Evolutionary conservation across 306 rosid genomes (phyloP).

Genomic region (Cucurbita ficifolia): DNA sequence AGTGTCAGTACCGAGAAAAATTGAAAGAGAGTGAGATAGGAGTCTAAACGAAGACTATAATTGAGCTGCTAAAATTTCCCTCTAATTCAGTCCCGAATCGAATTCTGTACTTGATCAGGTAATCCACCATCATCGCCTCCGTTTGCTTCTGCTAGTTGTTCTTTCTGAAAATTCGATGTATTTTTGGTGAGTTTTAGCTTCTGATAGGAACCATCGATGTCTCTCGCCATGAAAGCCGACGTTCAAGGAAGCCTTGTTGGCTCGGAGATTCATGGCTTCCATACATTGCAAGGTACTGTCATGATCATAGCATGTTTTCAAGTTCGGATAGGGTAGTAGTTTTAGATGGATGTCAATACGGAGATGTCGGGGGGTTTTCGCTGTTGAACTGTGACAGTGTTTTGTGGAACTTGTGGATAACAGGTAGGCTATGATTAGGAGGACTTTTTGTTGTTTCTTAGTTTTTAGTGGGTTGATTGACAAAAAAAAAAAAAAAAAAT

Average conservation of each 20-base stretch:
- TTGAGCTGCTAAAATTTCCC: neutral
- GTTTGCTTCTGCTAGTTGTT: neutral
- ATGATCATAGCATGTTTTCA: neutral
- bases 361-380: neutral
- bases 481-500: no score
- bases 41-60: conserved; percentile 1
- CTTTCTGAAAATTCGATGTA: neutral
- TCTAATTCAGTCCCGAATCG: neutral
- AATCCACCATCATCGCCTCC: neutral
- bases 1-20: neutral
- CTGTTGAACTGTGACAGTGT: neutral
- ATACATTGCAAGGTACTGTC: conserved; percentile 59
- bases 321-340: neutral
- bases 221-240: conserved; percentile 21
- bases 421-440: neutral
- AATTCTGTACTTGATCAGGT: neutral
- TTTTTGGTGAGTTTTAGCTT: conserved; percentile 5
- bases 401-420: neutral
- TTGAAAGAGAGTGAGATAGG: neutral
- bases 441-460: neutral
- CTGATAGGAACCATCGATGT: conserved; percentile 14
- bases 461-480: neutral
- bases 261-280: conserved; percentile 88
- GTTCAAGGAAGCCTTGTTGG: conserved; percentile 41
- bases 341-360: neutral